Conservation (phyloP, 2,329 filamentous ascomycete species). For the Neophaeococcomyces aloes region DNA sequence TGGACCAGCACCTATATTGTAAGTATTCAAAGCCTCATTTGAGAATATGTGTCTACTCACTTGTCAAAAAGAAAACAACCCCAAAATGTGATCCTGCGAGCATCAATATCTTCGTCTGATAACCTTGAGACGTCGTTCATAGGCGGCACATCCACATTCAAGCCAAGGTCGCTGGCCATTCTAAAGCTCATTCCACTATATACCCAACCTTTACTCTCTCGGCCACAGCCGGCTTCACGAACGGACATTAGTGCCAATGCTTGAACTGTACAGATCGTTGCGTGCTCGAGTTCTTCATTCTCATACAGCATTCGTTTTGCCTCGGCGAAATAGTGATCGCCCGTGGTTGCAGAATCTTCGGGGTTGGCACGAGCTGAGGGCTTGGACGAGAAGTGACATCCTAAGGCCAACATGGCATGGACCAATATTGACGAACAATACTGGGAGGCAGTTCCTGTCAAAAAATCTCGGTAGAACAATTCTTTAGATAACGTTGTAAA, state of each 20-base stretch:
- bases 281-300: conserved; percentile 86
- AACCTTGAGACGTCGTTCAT: conserved; percentile 52
- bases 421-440: conserved; percentile 87
- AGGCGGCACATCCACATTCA: conserved; percentile 71
- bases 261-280: conserved; percentile 80
- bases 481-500: conserved; percentile 83
- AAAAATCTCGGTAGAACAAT: conserved; percentile 78
- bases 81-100: conserved; percentile 87
- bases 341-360: conserved; percentile 72
- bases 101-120: conserved; percentile 77
- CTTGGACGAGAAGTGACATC: conserved; percentile 81
- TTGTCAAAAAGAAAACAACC: conserved; percentile 98
- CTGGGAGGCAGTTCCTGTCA: conserved; percentile 55
- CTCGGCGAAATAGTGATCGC: conserved; percentile 92
- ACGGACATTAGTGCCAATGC: conserved; percentile 93
- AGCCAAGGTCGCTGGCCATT: conserved; percentile 88
- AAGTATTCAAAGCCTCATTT: conserved; percentile 14
- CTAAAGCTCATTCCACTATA: conserved; percentile 98
- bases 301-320: conserved; percentile 82
- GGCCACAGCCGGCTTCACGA: conserved; percentile 82
- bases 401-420: conserved; percentile 85
- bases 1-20: conserved; percentile 67
- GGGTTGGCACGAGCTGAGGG: conserved; percentile 59
- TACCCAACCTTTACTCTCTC: conserved; percentile 94
- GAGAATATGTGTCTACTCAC: conserved; percentile 28